Base-by-base conservation (phyloP, 2,329 filamentous ascomycete genomes). In the Lomentospora prolificans region DNA sequence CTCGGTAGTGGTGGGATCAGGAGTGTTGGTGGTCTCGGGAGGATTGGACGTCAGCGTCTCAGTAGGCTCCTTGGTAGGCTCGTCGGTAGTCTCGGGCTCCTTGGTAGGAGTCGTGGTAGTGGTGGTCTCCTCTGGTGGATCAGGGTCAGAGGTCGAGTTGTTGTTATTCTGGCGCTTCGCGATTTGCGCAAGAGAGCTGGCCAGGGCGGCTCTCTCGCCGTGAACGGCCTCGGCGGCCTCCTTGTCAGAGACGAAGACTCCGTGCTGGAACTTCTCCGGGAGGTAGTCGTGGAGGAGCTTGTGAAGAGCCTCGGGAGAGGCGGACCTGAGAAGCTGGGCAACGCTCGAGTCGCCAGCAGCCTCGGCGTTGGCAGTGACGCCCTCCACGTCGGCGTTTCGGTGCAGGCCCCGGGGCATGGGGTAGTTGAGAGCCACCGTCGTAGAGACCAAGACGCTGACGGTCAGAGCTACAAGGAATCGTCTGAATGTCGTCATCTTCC, bases 231-330 rank as follows among this genome's bases (percentile, higher is more conserved):
- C 80, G 55, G 87, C 74, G 25, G 84, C 84, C 9, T 77, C 73
- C 61, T 75, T 76, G 63, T 87, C 85, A 60, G 82, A 80, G 60
- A 80, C 76, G 66, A 84, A 87, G 56, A 88, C 77, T 57, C 85
- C 86, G 64, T 87, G 79, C 65, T 82, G 78, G 69, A 84, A 89
- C 64, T 81, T 80, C 51, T 77, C 75, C 50, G 80, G 78, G 55
- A 84, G 73, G 62, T 84, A 77, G 59, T 76, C 72, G 66, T 87
- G 83, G 30, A 90, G 74, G 55, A 87, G 79, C 50, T 79, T 77
- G 66, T 89, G 84, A 55, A 91, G 72, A 44, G 80, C 76, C 51
- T 80, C 74, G 55, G 77, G 76, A 22, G 84, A 80, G 56, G 85
- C 70, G 24, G 74, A 73, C 58, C 77, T 72, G 55, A 85, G 69